Evolutionary conservation across 139 green algal genomes (phyloP), one percentile per base, ranked within the genome.

Genomic region (Microglena sp.): DNA sequence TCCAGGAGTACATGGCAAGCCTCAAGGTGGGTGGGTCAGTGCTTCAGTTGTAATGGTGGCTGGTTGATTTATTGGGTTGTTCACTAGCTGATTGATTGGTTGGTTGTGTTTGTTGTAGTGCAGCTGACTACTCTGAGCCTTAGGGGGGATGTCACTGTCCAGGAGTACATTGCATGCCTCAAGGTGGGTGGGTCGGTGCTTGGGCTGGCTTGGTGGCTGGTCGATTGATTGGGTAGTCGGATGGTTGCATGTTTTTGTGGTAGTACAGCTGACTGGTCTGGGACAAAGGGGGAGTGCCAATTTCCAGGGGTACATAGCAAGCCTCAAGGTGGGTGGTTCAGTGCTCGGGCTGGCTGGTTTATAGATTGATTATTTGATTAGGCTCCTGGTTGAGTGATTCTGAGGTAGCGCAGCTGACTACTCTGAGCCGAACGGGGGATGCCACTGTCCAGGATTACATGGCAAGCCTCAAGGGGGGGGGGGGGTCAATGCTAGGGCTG

Each of bases 371-470:
- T n/a, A n/a, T n/a, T n/a, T n/a, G n/a, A n/a, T n/a, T n/a, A n/a
- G n/a, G n/a, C n/a, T n/a, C n/a, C n/a, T 11, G 40, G 11, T n/a
- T 50, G 11, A 11, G 11, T 50, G 40, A n/a, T 11, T n/a, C n/a
- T n/a, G n/a, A n/a, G n/a, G 76, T 86, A 61, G 79, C 83, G 34
- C 70, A 81, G 73, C 68, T 86, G 35, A 84, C 71, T 15, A 82
- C 71, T 4, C 71, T 86, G 45, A 76, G 76, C 54, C 59, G 84
- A 33, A 61, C 67, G 30, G 82, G n/a, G 79, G 1, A 79, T 86
- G 79, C 82, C 24, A 88, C 82, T 3, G 68, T 88, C 46, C 79
- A 86, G 60, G 82, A 88, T 44, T 86, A 82, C 68, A 86, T 88
- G 79, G 60, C 70, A n/a, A 74, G 72, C 54, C 61, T 86, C 33